Evolutionary conservation across 1,139 yeast genomes (phyloP).

Genomic region (Saccharomyces uvarum): DNA sequence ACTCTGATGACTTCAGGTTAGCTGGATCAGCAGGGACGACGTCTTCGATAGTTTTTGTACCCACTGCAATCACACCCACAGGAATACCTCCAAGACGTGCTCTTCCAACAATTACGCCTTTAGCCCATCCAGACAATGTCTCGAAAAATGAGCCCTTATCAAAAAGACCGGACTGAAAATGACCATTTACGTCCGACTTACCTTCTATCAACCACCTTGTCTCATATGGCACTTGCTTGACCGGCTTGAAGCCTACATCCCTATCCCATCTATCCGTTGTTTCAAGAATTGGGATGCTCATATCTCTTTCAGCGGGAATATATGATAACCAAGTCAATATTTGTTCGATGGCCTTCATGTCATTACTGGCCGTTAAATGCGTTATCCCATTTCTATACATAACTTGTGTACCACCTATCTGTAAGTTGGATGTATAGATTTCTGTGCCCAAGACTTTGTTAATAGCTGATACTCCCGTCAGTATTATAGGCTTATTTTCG

Average conservation of each 20-base stretch:
- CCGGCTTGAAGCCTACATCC: constrained; percentile 72
- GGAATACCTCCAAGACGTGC: constrained; percentile 99
- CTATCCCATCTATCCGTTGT: constrained; percentile 84
- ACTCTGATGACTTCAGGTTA: constrained; percentile 86
- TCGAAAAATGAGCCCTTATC: constrained; percentile 92
- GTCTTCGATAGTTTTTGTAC: constrained; percentile 82
- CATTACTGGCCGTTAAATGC: constrained; percentile 87
- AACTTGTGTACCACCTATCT: constrained; percentile 97
- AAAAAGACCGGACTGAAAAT: constrained; percentile 55
- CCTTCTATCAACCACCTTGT: not conserved
- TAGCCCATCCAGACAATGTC: constrained; percentile 98
- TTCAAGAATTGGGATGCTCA: constrained; percentile 82
- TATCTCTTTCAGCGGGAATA: constrained; percentile 78
- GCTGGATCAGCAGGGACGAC: constrained; percentile 96
- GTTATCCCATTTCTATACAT: constrained; percentile 97
- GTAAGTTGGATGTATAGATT: constrained; percentile 92
- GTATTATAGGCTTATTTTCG: constrained; percentile 96
- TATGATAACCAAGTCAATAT: constrained; percentile 90
- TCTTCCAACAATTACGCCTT: constrained; percentile 96
- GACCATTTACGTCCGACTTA: constrained; percentile 38
- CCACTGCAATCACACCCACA: constrained; percentile 95
- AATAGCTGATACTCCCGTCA: constrained; percentile 98
- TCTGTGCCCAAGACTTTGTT: constrained; percentile 94
- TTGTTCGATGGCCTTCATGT: constrained; percentile 88
- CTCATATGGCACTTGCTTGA: constrained; percentile 53